Evolutionary conservation across 73 alveolate species (phyloP).

Genomic region (Paramecium pentaurelia): DNA sequence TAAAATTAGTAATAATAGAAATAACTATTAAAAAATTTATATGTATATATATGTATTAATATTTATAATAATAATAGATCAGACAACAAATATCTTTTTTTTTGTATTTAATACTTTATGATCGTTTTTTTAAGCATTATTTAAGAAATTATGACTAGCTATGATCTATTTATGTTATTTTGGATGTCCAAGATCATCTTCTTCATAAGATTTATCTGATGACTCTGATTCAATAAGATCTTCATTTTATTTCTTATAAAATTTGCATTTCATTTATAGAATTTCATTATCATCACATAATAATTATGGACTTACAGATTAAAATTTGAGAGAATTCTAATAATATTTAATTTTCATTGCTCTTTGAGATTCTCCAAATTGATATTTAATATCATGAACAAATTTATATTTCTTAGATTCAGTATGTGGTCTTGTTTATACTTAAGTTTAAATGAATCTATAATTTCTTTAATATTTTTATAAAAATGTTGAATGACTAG

Average conservation of each 20-base stretch:
- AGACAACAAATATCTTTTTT: slow-evolving; percentile 24
- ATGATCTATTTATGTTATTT: not conserved
- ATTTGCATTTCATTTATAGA: slow-evolving; percentile 3
- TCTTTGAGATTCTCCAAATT: slow-evolving; percentile 17
- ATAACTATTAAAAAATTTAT: too few relatives aligned
- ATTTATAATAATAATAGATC: not conserved
- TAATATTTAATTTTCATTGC: not conserved
- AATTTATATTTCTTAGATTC: slow-evolving; percentile 29
- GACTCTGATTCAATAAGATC: not conserved
- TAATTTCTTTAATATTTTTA: not conserved
- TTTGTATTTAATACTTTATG: slow-evolving; percentile 14
- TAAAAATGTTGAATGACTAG: not conserved
- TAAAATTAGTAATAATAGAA: too few relatives aligned
- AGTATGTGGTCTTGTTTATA: slow-evolving; percentile 3
- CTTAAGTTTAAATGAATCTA: not conserved
- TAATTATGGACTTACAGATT: slow-evolving; percentile 3
- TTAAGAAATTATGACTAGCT: slow-evolving; percentile 16
- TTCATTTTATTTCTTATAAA: slow-evolving; percentile 1
- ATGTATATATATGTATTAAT: not conserved
- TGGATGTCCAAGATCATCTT: not conserved
- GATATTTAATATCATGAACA: slow-evolving; percentile 15
- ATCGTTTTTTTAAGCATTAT: not conserved
- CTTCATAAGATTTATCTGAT: not conserved
- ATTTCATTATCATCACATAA: slow-evolving; percentile 19
- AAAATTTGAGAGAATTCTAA: not conserved